phyloP scores from a whole-genome alignment of 257 asterid genomes.

The Nicotiana attenuata region DNA sequence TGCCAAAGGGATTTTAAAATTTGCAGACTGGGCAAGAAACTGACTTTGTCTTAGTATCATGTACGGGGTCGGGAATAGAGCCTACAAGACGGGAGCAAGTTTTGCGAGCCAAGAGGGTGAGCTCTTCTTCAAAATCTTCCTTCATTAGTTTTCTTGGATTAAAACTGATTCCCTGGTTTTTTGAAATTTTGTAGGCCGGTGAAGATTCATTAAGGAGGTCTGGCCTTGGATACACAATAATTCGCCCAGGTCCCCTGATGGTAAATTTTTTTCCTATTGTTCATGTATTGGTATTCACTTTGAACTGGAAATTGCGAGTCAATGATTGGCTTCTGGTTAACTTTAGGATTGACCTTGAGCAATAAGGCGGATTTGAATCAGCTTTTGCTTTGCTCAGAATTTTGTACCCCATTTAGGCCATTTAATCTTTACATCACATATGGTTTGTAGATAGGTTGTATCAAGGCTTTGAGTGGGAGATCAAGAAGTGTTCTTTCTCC shows the following conservation, averaged over 20 bases:
- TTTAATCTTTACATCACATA: not conserved
- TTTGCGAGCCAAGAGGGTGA: slow-evolving; percentile 84
- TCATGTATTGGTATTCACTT: not conserved
- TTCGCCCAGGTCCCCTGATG: slow-evolving; percentile 93
- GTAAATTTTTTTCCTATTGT: slow-evolving; percentile 29
- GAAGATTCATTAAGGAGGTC: slow-evolving; percentile 90
- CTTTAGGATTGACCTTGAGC: not conserved
- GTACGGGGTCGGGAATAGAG: slow-evolving; percentile 93
- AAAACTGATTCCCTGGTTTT: slow-evolving; percentile 9
- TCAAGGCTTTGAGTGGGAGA: not conserved
- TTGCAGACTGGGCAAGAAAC: slow-evolving; percentile 99
- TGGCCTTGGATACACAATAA: slow-evolving; percentile 94
- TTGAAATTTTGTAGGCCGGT: slow-evolving; percentile 54
- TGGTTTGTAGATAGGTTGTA: not conserved
- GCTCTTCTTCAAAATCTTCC: slow-evolving; percentile 5
- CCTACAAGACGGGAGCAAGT: slow-evolving; percentile 82
- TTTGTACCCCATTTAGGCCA: not conserved
- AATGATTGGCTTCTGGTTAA: not conserved
- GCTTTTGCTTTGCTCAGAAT: not conserved
- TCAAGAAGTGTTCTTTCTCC: not conserved
- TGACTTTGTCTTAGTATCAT: slow-evolving; percentile 83
- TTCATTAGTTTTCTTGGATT: not conserved
- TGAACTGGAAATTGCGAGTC: not conserved
- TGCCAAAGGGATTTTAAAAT: slow-evolving; percentile 12
- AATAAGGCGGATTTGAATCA: not conserved